These are phyloP conservation scores for Aspergillus sclerotiicarbonarius DNA, from an alignment of 495 filamentous ascomycete species.

Conservation along the genomic window DNA sequence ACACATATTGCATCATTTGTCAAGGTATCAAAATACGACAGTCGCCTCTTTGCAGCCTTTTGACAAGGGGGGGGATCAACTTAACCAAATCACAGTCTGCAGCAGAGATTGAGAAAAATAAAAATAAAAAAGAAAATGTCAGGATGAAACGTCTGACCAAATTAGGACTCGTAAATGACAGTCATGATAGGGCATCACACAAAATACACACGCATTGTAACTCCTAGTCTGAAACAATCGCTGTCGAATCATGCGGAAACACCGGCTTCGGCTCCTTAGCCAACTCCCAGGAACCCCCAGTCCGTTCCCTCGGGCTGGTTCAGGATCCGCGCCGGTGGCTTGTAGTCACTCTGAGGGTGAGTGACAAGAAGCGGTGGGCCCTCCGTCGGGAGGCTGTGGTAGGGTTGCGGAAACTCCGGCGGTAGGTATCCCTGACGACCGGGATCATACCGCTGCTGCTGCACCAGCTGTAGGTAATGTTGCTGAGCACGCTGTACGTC, in stretches of 20 bases:
- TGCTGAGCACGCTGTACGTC: slow-evolving; percentile 35
- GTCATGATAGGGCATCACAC: slow-evolving; percentile 2
- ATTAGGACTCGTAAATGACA: slow-evolving; percentile 10
- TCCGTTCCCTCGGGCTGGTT: slow-evolving; percentile 47
- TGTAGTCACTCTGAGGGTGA: slow-evolving; percentile 38
- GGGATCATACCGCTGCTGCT: slow-evolving; percentile 38
- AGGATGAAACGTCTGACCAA: slow-evolving; percentile 9
- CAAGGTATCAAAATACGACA: slow-evolving; percentile 1
- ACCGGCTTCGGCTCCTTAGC: slow-evolving; percentile 23
- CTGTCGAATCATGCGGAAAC: background rate
- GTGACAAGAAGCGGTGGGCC: slow-evolving; percentile 39
- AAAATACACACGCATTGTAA: background rate
- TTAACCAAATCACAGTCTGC: background rate
- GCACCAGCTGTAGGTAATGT: slow-evolving; percentile 41
- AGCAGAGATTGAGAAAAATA: slow-evolving; percentile 6
- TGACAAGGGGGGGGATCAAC: background rate
- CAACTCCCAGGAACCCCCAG: slow-evolving; percentile 47
- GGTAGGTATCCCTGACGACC: slow-evolving; percentile 37
- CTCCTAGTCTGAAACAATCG: background rate
- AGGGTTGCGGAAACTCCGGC: slow-evolving; percentile 36
- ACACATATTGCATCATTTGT: slow-evolving; percentile 3
- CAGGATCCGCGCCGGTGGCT: slow-evolving; percentile 38
- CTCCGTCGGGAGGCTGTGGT: slow-evolving; percentile 29
- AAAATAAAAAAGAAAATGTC: slow-evolving; percentile 4
- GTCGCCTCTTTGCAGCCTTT: background rate